A percentile compares a stretch with the other conserved stretches of the same genome.
These are phyloP conservation scores for Arctostaphylos glauca DNA, from an alignment of 148 eudicot genomes.

Conservation along the genomic window DNA sequence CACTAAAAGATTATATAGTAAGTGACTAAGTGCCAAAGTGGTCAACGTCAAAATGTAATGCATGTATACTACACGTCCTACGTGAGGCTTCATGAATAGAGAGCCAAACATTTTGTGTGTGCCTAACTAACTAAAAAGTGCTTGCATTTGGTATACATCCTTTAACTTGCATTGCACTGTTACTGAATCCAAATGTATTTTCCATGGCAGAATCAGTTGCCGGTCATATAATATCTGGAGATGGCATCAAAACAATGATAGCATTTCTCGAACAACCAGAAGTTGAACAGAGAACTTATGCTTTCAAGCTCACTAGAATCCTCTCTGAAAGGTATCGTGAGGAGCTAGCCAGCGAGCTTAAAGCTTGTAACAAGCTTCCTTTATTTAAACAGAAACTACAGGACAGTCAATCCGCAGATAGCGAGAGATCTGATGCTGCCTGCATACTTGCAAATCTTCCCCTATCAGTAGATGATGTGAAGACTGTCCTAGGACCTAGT, in stretches of 20 bases:
- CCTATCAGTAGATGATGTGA: conserved; percentile 49
- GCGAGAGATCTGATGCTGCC: conserved; percentile 52
- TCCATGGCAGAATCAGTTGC: conserved; percentile 49
- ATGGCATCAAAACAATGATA: conserved; percentile 47
- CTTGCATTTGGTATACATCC: not conserved
- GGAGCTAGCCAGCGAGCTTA: conserved; percentile 36
- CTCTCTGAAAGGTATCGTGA: conserved; percentile 48
- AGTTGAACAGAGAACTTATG: conserved; percentile 36
- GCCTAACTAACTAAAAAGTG: not conserved
- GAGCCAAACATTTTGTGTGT: not conserved
- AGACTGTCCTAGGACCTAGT: conserved; percentile 37
- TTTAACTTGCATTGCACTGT: not conserved
- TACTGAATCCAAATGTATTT: not conserved
- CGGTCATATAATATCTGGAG: conserved; percentile 41
- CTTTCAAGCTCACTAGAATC: conserved; percentile 47
- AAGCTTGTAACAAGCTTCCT: conserved; percentile 34
- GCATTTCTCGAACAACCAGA: conserved; percentile 45
- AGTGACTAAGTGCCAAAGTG: not conserved
- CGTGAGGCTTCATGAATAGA: not conserved
- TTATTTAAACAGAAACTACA: conserved; percentile 43
- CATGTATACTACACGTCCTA: not conserved
- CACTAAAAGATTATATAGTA: not conserved
- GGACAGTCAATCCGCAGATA: conserved; percentile 33
- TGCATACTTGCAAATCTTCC: conserved; percentile 59
- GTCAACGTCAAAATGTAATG: not conserved